A percentile compares a stretch with the other conserved stretches of the same genome.
Evolutionary conservation across 148 eudicot genomes (phyloP).

Genomic region (Chenopodium formosanum): DNA sequence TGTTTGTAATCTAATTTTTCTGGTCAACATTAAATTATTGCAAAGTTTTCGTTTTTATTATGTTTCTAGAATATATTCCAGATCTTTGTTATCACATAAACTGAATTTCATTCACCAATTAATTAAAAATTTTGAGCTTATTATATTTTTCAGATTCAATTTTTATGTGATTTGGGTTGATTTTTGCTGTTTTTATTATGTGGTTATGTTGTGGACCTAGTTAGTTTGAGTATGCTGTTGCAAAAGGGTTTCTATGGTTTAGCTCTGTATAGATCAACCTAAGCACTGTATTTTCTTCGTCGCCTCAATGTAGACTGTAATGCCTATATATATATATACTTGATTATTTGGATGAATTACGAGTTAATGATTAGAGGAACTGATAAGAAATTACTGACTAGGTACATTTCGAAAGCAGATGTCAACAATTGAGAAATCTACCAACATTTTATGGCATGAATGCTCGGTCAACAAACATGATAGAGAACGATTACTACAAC

Average conservation of each 20-base stretch:
- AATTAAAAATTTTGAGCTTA: neutral
- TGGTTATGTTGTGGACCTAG: neutral
- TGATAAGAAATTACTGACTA: slow-evolving; percentile 29
- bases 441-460: slow-evolving; percentile 80
- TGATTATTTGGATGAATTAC: neutral
- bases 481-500: slow-evolving; percentile 72
- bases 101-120: neutral
- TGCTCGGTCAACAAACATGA: slow-evolving; percentile 76
- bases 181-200: no score
- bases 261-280: neutral
- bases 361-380: slow-evolving; percentile 8
- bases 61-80: no score
- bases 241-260: neutral
- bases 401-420: slow-evolving; percentile 37
- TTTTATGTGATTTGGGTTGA: neutral
- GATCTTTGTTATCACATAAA: neutral
- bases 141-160: no score
- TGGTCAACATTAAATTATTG: no score
- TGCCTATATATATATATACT: neutral
- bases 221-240: neutral
- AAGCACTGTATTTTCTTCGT: no score
- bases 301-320: neutral
- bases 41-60: no score
- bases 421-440: slow-evolving; percentile 51
- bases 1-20: neutral